These are phyloP conservation scores for Xylariomycetidae sp. DNA, from an alignment of 2,329 filamentous ascomycete genomes.

Conservation along the genomic window DNA sequence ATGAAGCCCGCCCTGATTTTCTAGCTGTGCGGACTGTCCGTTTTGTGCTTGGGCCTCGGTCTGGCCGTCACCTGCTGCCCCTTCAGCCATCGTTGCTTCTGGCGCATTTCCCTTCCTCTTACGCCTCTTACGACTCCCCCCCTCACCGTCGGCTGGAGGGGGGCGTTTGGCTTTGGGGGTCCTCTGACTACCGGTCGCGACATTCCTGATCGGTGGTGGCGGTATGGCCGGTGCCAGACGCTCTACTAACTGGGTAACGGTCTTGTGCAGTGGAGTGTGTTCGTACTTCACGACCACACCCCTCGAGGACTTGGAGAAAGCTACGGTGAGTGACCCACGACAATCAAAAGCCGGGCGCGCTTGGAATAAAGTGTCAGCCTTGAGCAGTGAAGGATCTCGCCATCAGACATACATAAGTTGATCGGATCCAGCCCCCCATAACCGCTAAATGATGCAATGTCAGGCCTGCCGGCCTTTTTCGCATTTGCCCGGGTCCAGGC, in stretches of 20 bases:
- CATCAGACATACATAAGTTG: conserved; percentile 35
- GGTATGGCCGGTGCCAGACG: conserved; percentile 38
- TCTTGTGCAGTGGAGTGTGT: conserved; percentile 53
- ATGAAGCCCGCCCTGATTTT: conserved; percentile 9
- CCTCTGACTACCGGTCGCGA: conserved; percentile 14
- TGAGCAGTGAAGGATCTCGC: too few species aligned
- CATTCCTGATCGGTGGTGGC: conserved; percentile 26
- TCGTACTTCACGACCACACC: conserved; percentile 50
- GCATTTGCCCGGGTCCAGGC: conserved; percentile 45
- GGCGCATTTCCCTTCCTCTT: conserved; percentile 21
- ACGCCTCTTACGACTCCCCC: conserved; percentile 20
- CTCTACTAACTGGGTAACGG: conserved; percentile 45
- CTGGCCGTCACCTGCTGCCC: too few species aligned
- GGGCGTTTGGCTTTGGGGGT: conserved; percentile 26
- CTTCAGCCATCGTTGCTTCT: conserved; percentile 13
- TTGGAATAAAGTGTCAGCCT: conserved; percentile 27
- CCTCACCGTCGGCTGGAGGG: conserved; percentile 22
- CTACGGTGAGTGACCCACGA: conserved; percentile 44
- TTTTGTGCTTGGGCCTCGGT: too few species aligned
- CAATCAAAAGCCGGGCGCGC: conserved; percentile 57
- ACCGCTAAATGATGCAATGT: conserved; percentile 46
- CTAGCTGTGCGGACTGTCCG: conserved; percentile 2
- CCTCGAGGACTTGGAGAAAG: conserved; percentile 43
- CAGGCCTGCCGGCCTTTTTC: conserved; percentile 34
- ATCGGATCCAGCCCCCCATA: conserved; percentile 41